phyloP scores from a whole-genome alignment of 2,329 filamentous ascomycete genomes.

The Ceratocystis colombiana region DNA sequence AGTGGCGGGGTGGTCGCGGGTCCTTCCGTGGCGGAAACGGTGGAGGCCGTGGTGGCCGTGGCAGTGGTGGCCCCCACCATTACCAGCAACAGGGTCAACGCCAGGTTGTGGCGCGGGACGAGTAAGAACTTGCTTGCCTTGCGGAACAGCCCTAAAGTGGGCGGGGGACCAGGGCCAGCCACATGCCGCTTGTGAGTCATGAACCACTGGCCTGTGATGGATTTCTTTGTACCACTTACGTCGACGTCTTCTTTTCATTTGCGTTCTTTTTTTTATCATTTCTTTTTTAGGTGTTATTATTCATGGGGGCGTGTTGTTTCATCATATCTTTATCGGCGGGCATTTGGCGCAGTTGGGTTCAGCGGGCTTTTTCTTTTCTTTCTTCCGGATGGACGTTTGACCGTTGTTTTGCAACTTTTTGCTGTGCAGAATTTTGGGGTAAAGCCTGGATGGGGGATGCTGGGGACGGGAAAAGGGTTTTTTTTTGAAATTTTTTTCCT shows the following conservation, averaged over 20 bases:
- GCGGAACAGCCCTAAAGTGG: not conserved
- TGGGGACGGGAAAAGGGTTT: not conserved
- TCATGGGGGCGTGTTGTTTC: conserved; percentile 11
- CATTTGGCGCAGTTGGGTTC: conserved; percentile 18
- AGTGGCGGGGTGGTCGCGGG: conserved; percentile 35
- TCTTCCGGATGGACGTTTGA: not conserved
- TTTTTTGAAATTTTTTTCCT: conserved; percentile 1
- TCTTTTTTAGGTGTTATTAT: conserved; percentile 19
- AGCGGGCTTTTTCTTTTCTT: conserved; percentile 18
- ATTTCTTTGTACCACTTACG: not conserved
- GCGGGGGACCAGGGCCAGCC: not conserved
- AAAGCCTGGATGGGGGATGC: not conserved
- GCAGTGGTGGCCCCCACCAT: conserved; percentile 36
- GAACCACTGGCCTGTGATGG: conserved; percentile 5
- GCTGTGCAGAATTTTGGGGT: conserved; percentile 1
- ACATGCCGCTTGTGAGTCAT: conserved; percentile 9
- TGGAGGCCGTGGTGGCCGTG: conserved; percentile 44
- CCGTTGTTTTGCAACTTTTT: conserved; percentile 11
- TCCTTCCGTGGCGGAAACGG: conserved; percentile 37
- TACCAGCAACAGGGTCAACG: conserved; percentile 32
- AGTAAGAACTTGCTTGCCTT: not conserved
- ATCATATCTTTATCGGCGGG: conserved; percentile 12
- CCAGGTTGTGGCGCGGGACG: conserved; percentile 28
- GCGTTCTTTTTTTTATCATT: conserved; percentile 8
- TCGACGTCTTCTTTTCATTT: conserved; percentile 9